phyloP scores from a whole-genome alignment of 2,329 filamentous ascomycete genomes.

The Knoxdaviesia capensis region DNA sequence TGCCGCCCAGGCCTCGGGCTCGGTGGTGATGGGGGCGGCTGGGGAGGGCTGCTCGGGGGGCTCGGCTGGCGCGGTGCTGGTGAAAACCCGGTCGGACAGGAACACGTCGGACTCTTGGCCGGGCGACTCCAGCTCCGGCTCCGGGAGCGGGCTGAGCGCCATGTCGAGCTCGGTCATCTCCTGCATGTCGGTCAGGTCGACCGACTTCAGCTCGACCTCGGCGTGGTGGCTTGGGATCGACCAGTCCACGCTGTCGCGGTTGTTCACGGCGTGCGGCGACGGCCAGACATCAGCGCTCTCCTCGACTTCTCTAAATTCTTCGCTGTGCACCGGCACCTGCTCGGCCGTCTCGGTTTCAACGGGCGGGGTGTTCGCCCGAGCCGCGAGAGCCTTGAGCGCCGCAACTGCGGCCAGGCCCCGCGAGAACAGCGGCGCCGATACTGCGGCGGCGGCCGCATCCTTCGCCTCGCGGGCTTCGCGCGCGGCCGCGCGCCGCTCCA shows the following conservation, averaged over 20 bases:
- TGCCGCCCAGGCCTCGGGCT: not conserved
- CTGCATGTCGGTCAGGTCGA: not conserved
- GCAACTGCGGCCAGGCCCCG: no score
- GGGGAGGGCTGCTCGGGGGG: not conserved
- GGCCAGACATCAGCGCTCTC: no score
- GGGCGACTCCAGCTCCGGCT: not conserved
- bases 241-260: constrained; percentile 10
- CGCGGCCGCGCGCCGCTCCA: no score
- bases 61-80: constrained; percentile 1
- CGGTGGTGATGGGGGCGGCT: not conserved
- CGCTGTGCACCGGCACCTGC: no score
- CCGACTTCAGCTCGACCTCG: not conserved
- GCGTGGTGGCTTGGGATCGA: constrained; percentile 34
- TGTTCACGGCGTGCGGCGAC: not conserved
- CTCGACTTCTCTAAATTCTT: no score
- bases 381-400: no score
- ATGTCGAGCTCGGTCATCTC: not conserved
- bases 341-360: no score
- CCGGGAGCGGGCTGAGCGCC: not conserved
- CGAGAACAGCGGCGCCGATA: no score
- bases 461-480: no score
- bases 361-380: no score
- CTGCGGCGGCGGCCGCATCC: no score
- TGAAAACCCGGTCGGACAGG: not conserved
- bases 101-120: not conserved